These are phyloP conservation scores for Talaromyces sp. DNA, from an alignment of 2,329 filamentous ascomycete genomes.

Conservation along the genomic window DNA sequence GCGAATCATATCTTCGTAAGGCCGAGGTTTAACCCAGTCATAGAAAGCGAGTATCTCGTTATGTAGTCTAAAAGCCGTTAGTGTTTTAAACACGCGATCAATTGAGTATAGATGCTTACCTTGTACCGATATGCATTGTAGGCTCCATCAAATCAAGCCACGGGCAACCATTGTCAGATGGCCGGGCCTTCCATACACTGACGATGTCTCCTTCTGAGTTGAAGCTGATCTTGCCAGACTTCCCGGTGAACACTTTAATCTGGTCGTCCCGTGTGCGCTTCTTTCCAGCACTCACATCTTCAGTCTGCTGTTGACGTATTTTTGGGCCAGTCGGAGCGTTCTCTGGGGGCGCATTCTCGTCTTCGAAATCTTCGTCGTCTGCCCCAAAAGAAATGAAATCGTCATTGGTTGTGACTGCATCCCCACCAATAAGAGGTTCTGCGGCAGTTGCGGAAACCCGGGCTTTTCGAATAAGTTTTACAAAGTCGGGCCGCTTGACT, in stretches of 20 bases:
- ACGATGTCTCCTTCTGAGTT: conserved; percentile 49
- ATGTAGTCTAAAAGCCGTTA: conserved; percentile 64
- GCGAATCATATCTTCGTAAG: conserved; percentile 75
- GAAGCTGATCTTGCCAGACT: conserved; percentile 42
- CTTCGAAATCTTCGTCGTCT: conserved; percentile 55
- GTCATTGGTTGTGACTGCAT: conserved; percentile 59
- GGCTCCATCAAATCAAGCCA: conserved; percentile 53
- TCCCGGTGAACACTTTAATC: conserved; percentile 58
- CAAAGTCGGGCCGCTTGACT: conserved; percentile 78
- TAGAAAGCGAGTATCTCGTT: conserved; percentile 90
- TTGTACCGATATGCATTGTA: conserved; percentile 34
- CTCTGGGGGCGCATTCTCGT: conserved; percentile 34
- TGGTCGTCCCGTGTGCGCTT: conserved; percentile 74
- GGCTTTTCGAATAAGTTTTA: conserved; percentile 88
- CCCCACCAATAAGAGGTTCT: conserved; percentile 51
- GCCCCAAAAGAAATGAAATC: conserved; percentile 90
- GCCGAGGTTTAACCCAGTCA: conserved; percentile 72
- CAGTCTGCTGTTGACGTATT: conserved; percentile 29
- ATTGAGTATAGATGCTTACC: conserved; percentile 28
- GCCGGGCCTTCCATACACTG: conserved; percentile 52
- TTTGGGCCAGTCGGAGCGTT: conserved; percentile 40
- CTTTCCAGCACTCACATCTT: conserved; percentile 59
- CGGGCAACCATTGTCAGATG: conserved; percentile 53
- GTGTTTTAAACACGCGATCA: neutral
- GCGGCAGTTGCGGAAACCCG: conserved; percentile 59